Evolutionary conservation across 2,329 filamentous ascomycete species (phyloP).

Genomic region (Mycogone perniciosa): DNA sequence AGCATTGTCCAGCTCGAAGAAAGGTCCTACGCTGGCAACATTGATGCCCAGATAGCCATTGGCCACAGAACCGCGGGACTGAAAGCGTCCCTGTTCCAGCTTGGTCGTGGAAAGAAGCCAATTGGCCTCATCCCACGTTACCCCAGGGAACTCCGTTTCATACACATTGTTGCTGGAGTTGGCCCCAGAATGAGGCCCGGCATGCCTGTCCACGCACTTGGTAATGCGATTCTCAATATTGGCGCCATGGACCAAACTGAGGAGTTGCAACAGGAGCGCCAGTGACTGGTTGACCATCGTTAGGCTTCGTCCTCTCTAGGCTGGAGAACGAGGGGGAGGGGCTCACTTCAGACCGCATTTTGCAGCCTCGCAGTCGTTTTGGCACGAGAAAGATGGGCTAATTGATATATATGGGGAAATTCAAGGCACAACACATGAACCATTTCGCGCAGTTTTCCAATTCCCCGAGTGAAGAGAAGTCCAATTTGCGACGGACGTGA

Average conservation of each 20-base stretch:
- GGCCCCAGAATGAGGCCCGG: not conserved
- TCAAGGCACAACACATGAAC: no score
- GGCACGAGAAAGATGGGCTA: no score
- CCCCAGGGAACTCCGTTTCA: slow-evolving; percentile 20
- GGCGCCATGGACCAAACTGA: not conserved
- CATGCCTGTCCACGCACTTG: not conserved
- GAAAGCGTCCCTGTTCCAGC: slow-evolving; percentile 21
- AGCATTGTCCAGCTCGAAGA: slow-evolving; percentile 21
- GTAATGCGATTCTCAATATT: not conserved
- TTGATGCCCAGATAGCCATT: slow-evolving; percentile 26
- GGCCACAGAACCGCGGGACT: slow-evolving; percentile 23
- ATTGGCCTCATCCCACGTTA: slow-evolving; percentile 22
- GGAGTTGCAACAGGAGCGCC: slow-evolving; percentile 3
- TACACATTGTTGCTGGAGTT: slow-evolving; percentile 13
- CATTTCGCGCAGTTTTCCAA: no score
- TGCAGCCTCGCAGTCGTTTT: not conserved
- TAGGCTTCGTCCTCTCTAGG: not conserved
- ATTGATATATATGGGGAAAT: no score
- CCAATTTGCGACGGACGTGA: no score
- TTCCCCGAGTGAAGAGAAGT: no score
- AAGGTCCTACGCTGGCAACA: slow-evolving; percentile 22
- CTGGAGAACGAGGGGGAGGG: not conserved
- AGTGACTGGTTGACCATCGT: not conserved
- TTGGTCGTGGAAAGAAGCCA: slow-evolving; percentile 21
- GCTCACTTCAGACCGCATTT: slow-evolving; percentile 8